These are phyloP conservation scores for Coemansia reversa DNA, from an alignment of 192 early-diverging fungal genomes.

Conservation along the genomic window DNA sequence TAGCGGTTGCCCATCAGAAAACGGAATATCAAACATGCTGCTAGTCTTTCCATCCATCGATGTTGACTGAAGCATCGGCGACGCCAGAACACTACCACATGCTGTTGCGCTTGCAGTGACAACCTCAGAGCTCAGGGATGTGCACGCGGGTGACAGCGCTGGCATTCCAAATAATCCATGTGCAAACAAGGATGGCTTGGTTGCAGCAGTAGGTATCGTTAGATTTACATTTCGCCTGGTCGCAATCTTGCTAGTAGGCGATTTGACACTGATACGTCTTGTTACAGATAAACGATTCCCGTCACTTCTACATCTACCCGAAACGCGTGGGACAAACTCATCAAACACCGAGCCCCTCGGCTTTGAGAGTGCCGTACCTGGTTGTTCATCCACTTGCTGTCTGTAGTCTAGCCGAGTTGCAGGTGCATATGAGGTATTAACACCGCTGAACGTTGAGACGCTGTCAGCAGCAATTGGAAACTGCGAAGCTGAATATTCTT, in stretches of 20 bases:
- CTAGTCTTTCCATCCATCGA: conserved; percentile 9
- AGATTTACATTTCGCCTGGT: conserved; percentile 19
- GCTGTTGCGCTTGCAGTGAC: conserved; percentile 26
- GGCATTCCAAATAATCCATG: conserved; percentile 20
- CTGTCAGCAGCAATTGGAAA: too few species aligned
- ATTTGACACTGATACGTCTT: not conserved
- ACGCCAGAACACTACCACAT: conserved; percentile 25
- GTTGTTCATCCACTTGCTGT: too few species aligned
- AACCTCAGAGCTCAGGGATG: conserved; percentile 27
- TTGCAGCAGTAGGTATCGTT: conserved; percentile 22
- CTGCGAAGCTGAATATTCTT: too few species aligned
- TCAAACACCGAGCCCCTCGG: too few species aligned
- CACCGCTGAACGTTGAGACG: too few species aligned
- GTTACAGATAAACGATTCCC: too few species aligned
- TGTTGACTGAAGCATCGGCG: conserved; percentile 15
- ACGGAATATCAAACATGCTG: conserved; percentile 9
- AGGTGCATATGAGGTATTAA: too few species aligned
- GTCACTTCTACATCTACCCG: too few species aligned
- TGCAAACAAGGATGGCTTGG: not conserved
- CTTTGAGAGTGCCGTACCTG: too few species aligned
- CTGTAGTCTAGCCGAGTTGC: too few species aligned
- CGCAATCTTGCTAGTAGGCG: conserved; percentile 7
- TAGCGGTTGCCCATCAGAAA: conserved; percentile 3
- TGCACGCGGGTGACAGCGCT: conserved; percentile 30
- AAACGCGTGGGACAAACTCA: too few species aligned